Percentiles rank a stretch among this genome's conserved stretches.
phyloP scores from a whole-genome alignment of 306 rosid species.

The Sindora glabra region DNA sequence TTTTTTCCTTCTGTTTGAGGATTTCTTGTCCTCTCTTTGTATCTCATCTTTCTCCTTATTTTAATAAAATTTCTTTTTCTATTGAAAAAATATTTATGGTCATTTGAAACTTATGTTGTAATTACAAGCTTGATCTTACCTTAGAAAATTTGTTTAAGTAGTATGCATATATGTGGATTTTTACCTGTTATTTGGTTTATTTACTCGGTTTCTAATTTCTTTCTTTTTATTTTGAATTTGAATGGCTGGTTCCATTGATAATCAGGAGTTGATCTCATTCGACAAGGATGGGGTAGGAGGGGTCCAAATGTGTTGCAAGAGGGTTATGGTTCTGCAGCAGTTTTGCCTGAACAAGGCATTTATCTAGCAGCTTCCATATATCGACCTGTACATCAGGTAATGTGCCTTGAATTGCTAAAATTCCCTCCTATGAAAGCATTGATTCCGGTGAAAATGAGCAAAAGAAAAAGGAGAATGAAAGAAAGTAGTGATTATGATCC shows the following conservation, averaged over 20 bases:
- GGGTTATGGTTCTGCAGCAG: slow-evolving; percentile 96
- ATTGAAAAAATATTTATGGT: background rate
- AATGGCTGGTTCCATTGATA: slow-evolving; percentile 21
- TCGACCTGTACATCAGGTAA: slow-evolving; percentile 96
- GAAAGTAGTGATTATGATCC: slow-evolving; percentile 4
- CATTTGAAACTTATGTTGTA: slow-evolving; percentile 6
- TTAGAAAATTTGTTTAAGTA: background rate
- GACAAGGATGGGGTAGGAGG: slow-evolving; percentile 95
- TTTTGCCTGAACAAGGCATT: slow-evolving; percentile 97
- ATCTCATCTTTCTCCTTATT: too few relatives aligned
- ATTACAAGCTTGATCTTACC: background rate
- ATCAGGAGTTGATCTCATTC: slow-evolving; percentile 86
- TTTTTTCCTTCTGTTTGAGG: too few relatives aligned
- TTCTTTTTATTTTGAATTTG: slow-evolving; percentile 7
- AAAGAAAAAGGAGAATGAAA: too few relatives aligned
- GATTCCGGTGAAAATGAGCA: too few relatives aligned
- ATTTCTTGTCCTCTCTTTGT: too few relatives aligned
- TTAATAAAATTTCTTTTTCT: background rate
- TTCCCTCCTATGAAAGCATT: too few relatives aligned
- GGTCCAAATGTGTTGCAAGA: slow-evolving; percentile 81
- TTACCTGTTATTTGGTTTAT: background rate
- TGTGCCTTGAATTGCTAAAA: slow-evolving; percentile 8
- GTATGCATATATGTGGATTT: background rate
- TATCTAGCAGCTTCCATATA: slow-evolving; percentile 90
- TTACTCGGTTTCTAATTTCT: background rate